Evolutionary conservation across 2,329 filamentous ascomycete genomes (phyloP), one percentile per base, ranked within the genome.

Genomic region (Apiospora phragmitis): DNA sequence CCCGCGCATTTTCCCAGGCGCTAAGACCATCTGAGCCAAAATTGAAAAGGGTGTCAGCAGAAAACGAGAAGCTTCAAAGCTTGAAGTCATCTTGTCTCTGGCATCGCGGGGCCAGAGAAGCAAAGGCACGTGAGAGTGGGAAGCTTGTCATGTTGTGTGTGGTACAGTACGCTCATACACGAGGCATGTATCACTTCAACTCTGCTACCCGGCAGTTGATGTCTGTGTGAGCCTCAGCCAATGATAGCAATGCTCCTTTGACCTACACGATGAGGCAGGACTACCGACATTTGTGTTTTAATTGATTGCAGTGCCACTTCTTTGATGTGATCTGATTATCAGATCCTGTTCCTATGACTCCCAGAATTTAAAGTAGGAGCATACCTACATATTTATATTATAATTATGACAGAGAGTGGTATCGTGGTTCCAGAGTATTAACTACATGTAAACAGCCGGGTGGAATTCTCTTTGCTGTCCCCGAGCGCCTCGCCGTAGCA

Each of bases 121-220:
- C 42, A 43, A 43, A 38, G 32, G 32, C 55, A 62, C 55, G 55
- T 62, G 55, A 62, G 51, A 35, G 51, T 59, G 51, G 51, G 29
- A 59, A 32, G 51, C 29, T 35, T 35, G 29, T 29, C 16, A 18
- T 35, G 51, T 21, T 35, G 21, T 35, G 26, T 18, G 26, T 55
- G 26, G 51, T 26, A 32, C 51, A 16, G 51, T 26, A 32, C 51
- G 26, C 26, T 55, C 26, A 32, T 59, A 35, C 51, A 35, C 51
- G 51, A 59, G 55, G 32, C 32, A n/a, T 38, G 55, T 62, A 62
- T 62, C 55, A 62, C 55, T 38, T 62, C 55, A 62, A 62, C 55
- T 62, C 55, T 62, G 32, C 26, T 55, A 35, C 29, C 29, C 29
- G 32, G 32, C 55, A 62, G 32, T 62, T 38, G 32, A 14, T 12